Evolutionary conservation across 2,329 filamentous ascomycete species (phyloP).

Genomic region (Penicillium sp.): DNA sequence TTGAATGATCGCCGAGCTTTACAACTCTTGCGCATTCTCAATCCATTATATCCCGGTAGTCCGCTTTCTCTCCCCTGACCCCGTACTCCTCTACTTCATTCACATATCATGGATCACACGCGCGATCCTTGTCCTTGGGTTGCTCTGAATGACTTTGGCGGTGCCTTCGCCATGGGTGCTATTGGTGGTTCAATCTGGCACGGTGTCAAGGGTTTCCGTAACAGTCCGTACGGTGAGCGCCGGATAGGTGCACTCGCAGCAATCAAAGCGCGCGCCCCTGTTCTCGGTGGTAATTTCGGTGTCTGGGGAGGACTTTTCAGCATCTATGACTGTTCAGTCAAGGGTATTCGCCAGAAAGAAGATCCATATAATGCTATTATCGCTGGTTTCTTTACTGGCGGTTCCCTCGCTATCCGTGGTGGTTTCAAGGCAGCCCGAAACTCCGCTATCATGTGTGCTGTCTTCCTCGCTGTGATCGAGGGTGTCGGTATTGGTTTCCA

Average conservation of each 20-base stretch:
- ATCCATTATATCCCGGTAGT: background rate
- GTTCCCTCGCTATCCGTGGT: slow-evolving; percentile 85
- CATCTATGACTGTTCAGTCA: slow-evolving; percentile 87
- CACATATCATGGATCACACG: slow-evolving; percentile 76
- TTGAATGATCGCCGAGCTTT: background rate
- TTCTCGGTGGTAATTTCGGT: slow-evolving; percentile 95
- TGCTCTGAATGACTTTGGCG: slow-evolving; percentile 94
- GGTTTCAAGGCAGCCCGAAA: slow-evolving; percentile 90
- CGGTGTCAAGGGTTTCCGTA: slow-evolving; percentile 91
- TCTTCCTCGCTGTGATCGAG: slow-evolving; percentile 92
- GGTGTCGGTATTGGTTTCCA: slow-evolving; percentile 95
- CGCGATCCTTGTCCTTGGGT: slow-evolving; percentile 97
- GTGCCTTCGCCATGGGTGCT: slow-evolving; percentile 92
- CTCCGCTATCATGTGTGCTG: slow-evolving; percentile 92
- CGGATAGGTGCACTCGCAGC: slow-evolving; percentile 94
- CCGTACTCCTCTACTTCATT: background rate
- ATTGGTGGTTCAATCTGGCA: slow-evolving; percentile 89
- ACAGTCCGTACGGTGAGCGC: slow-evolving; percentile 87
- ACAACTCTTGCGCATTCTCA: background rate
- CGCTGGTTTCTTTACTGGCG: slow-evolving; percentile 94
- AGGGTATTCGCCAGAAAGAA: slow-evolving; percentile 92
- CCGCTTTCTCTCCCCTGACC: background rate
- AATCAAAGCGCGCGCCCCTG: slow-evolving; percentile 94
- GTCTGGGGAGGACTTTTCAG: slow-evolving; percentile 92
- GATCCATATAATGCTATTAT: slow-evolving; percentile 98